Base-by-base conservation (phyloP, 2,329 filamentous ascomycete species). In the Neofusicoccum umdonicola region DNA sequence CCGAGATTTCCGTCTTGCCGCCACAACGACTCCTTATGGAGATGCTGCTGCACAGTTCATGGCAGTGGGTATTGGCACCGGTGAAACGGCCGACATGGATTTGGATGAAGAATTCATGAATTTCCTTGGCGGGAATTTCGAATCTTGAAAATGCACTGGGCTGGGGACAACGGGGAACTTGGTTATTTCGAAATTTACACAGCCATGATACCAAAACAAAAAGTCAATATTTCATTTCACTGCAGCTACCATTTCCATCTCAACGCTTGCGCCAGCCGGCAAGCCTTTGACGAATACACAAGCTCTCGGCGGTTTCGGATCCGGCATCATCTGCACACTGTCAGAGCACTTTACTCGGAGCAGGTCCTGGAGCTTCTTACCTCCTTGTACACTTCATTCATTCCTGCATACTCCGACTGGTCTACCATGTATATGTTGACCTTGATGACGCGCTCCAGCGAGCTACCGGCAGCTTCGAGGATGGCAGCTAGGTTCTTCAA, bases 341-440 rank as follows among this genome's bases (percentile, higher is more conserved):
- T 57, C 37, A 57, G 52, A 2, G 7, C 5, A 22, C n/a, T 57
- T n/a, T 39, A 17, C n/a, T 12, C 34, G 2, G 6, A 6, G n/a
- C n/a, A 17, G 35, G 17, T 3, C 8, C 9, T 9, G 37, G 22
- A 44, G 9, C 17, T 35, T 35, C 58, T 19, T 19, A 62, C 44
- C 22, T 52, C 58, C 17, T 39, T 73, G 63, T 76, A 77, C 1
- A 68, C 75, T 68, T 76, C 73, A 62, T 77, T 76, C 71, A 74
- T 72, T 13, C 68, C 71, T 3, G 68, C 70, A 60, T 72, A 74
- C 50, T 73, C 69, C 44, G 70, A 68, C 68, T 71, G 72, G 65
- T 73, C 70, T 37, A 69, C 68, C 17, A 74, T 67, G 65, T 71
- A 74, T 37, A 74, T 70, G 65, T 73, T 74, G 63, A 68, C 69